Conservation (phyloP, 2,329 filamentous ascomycete species). For the Penicillium sp. region DNA sequence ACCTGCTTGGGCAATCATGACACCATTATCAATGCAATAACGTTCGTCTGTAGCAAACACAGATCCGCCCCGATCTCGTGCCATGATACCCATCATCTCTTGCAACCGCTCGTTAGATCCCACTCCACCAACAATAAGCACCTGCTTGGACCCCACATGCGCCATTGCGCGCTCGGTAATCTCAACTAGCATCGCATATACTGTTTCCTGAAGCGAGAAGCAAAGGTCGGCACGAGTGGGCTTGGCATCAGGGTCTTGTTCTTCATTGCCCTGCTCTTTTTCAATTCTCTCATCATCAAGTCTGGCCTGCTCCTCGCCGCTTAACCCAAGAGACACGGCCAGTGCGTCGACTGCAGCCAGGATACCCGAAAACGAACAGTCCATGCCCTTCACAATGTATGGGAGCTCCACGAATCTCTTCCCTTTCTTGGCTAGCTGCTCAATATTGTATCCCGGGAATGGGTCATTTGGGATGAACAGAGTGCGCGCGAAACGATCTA, state of each 20-base stretch:
- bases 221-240: constrained; percentile 80
- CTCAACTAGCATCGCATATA: constrained; percentile 96
- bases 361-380: constrained; percentile 93
- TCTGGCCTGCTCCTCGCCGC: constrained; percentile 52
- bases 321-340: constrained; percentile 54
- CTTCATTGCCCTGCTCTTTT: constrained; percentile 21
- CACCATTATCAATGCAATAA: constrained; percentile 98
- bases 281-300: constrained; percentile 35
- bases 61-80: constrained; percentile 78
- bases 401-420: constrained; percentile 78
- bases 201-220: constrained; percentile 91
- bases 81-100: constrained; percentile 99
- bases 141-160: constrained; percentile 86
- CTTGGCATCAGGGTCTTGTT: constrained; percentile 42
- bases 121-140: constrained; percentile 92
- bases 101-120: constrained; percentile 93
- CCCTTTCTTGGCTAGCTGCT: constrained; percentile 80
- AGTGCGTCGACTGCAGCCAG: constrained; percentile 79
- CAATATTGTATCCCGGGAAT: constrained; percentile 96
- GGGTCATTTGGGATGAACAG: constrained; percentile 92
- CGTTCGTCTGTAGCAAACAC: constrained; percentile 95
- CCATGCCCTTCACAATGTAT: constrained; percentile 98
- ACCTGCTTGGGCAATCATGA: constrained; percentile 98
- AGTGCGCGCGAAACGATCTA: constrained; percentile 92
- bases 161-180: constrained; percentile 99